Evolutionary conservation across 495 filamentous ascomycete genomes (phyloP), one percentile per base, ranked within the genome.

Genomic region (Neurospora tetrasperma): DNA sequence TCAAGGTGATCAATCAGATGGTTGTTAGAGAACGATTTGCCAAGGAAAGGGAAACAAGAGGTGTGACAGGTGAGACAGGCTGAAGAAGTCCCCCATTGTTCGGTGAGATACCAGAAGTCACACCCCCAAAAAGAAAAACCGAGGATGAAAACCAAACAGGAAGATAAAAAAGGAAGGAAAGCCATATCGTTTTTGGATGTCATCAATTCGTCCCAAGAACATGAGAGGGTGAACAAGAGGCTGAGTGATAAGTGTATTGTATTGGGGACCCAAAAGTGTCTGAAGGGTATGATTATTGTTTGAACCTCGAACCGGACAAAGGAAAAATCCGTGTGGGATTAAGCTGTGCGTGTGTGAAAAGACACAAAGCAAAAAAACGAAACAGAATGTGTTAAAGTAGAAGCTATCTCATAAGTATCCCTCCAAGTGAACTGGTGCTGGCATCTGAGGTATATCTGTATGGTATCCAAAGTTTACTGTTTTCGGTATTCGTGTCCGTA

Each of bases 131-230:
- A 38, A 38, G 35, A 27, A 66, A 35, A 62, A 7, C 54, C 54
- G 54, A 62, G 27, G 14, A 62, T 18, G 78, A 74, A 70, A 73
- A 72, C 74, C 74, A 71, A 76, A 77, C 62, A 76, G 18, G n/a
- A 48, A 62, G 70, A 70, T 44, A 69, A 23, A 31, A 73, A 62
- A 75, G 70, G 66, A 35, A 74, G 70, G 71, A 78, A 31, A 70
- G 69, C 71, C 31, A 74, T 42, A 69, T 71, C 70, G 68, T 73
- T 72, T 74, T 35, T 35, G 23, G 44, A 59, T 20, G 9, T 39
- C 40, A 31, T 35, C 54, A 66, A 31, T 9, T 66, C 54, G 54
- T 66, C 16, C 54, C 27, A 35, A 12, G 14, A 62, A 35, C 54
- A 31, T 35, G 54, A 66, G 31, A 35, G 27, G 31, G 54, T 0